Conservation (phyloP, 1,139 yeast genomes). For the Hyphopichia burtonii region DNA sequence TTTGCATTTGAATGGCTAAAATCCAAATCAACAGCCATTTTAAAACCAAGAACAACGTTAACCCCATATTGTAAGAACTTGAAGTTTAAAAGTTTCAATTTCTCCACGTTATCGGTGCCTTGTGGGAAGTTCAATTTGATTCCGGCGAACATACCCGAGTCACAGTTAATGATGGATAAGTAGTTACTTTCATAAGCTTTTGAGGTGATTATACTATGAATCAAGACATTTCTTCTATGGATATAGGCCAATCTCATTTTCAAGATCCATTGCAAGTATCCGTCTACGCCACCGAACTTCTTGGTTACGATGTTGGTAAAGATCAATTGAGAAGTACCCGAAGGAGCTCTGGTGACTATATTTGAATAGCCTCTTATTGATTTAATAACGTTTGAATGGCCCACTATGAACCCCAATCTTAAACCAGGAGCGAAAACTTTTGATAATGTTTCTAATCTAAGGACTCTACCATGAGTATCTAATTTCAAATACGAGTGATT, state of each 20-base stretch:
- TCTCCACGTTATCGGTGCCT: conserved; percentile 21
- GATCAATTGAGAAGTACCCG: conserved; percentile 43
- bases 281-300: conserved; percentile 52
- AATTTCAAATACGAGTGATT: conserved; percentile 44
- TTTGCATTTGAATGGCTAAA: conserved; percentile 37
- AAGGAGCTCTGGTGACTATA: conserved; percentile 42
- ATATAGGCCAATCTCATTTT: conserved; percentile 60
- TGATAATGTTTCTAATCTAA: conserved; percentile 43
- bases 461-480: conserved; percentile 40
- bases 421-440: conserved; percentile 46
- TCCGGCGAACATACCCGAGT: conserved; percentile 80
- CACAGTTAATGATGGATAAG: conserved; percentile 55
- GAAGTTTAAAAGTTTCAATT: conserved; percentile 29
- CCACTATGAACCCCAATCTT: conserved; percentile 42
- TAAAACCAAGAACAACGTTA: conserved; percentile 51
- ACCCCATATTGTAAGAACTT: conserved; percentile 43
- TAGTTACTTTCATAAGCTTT: conserved; percentile 29
- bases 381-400: conserved; percentile 34
- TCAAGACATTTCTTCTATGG: conserved; percentile 51
- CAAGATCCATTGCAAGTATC: conserved; percentile 67
- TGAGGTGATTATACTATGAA: conserved; percentile 24
- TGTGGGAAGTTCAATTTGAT: conserved; percentile 49
- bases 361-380: conserved; percentile 33
- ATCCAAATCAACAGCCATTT: conserved; percentile 46
- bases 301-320: conserved; percentile 42